phyloP scores from a whole-genome alignment of 2,329 filamentous ascomycete species.

The Fusarium neocosmosporiellum region DNA sequence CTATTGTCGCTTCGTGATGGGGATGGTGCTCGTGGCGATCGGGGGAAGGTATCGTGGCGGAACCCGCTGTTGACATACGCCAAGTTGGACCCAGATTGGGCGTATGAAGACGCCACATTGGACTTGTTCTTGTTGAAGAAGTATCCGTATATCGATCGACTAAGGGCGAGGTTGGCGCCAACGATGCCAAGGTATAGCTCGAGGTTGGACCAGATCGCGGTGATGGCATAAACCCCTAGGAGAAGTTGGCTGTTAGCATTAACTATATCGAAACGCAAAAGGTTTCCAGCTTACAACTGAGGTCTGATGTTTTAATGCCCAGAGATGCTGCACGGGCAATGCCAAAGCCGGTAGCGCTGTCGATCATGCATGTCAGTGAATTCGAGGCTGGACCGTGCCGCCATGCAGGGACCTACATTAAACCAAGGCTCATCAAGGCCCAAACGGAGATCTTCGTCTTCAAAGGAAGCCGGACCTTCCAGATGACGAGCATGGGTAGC shows the following conservation, averaged over 20 bases:
- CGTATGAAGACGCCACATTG: constrained; percentile 16
- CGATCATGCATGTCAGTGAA: neutral
- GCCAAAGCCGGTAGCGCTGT: constrained; percentile 36
- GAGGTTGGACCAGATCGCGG: constrained; percentile 53
- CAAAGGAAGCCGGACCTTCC: constrained; percentile 47
- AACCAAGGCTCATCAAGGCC: constrained; percentile 49
- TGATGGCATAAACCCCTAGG: constrained; percentile 47
- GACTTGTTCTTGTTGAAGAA: constrained; percentile 18
- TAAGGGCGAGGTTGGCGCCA: constrained; percentile 45
- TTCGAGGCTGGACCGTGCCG: neutral
- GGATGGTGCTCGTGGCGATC: constrained; percentile 6
- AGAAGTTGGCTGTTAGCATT: neutral
- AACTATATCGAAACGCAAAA: too few relatives aligned
- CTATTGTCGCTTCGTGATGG: constrained; percentile 27
- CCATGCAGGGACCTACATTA: constrained; percentile 14
- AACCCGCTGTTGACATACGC: constrained; percentile 20
- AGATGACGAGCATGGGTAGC: constrained; percentile 47
- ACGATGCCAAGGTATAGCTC: constrained; percentile 53
- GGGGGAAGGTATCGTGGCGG: constrained; percentile 11
- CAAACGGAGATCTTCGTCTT: constrained; percentile 47
- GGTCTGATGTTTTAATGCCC: constrained; percentile 30
- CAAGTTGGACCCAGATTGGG: constrained; percentile 12
- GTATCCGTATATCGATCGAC: constrained; percentile 34
- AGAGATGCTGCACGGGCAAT: constrained; percentile 37
- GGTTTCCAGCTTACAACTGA: constrained; percentile 27